Base-by-base conservation (phyloP, 352 stramenopile genomes). In the Phytophthora uliginosa region DNA sequence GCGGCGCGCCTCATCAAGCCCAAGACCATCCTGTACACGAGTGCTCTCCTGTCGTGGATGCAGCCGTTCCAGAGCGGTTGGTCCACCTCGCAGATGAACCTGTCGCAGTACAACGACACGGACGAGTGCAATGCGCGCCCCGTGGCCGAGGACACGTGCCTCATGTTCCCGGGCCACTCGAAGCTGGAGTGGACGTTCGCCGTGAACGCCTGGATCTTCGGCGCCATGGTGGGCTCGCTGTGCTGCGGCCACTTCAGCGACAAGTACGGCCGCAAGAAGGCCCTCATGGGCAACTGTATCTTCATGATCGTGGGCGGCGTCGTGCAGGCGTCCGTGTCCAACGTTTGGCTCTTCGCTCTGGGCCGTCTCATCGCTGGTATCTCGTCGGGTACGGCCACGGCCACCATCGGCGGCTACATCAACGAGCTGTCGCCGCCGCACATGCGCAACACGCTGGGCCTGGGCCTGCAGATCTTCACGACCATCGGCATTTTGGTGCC, bases 281-380 rank as follows among this genome's bases (percentile, higher is more conserved):
- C 54, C 10, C 55, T 82, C 24, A 71, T 67, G 38, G 34, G 66
- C 67, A 82, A 79, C 59, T 77, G 71, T 13, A 38, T 77, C 64
- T 73, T 82, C 67, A 86, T 85, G 74, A 76, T 81, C 28, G 34
- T 75, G 20, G 81, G 78, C 4, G 76, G 76, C 9, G n/a, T 68
- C 15, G 54, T 69, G 33, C 59, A 69, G 26, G 26, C 26, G 2
- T 31, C 26, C 26, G 26, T 31, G 26, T 31, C 66, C 10, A 78
- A 85, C 55, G 60, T 88, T 24, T 72, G 65, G 63, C 33, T 73
- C 33, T 83, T 81, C 64, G 48, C 56, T 24, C 24, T 66, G 34
- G 65, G 65, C 50, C 65, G 65, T 52, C 47, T 72, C 24, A 61
- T 91, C 7, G 83, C 74, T 5, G 74, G 38, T 2, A 54, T 86